Base-by-base conservation (phyloP, 768 basidiomycete species). In the Cantharellus anzutake region DNA sequence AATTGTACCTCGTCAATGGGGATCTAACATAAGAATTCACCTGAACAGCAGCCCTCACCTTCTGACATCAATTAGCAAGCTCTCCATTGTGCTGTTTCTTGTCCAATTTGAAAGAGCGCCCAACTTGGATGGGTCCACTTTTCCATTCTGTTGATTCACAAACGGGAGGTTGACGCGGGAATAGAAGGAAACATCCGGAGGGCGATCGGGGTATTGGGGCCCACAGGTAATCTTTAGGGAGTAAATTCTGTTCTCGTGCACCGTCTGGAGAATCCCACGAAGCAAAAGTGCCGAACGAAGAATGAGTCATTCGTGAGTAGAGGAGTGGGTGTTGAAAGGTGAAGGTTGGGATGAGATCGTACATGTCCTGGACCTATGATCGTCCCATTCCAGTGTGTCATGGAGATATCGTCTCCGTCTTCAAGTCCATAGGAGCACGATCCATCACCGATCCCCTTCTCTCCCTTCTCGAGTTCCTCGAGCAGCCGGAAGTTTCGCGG, bases 241-340 rank as follows among this genome's bases (percentile, higher is more conserved):
- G 79, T 97, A 99, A 73, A 98, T 99, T 59, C 96, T 81, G 73
- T 98, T 99, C 79, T 99, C 94, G 72, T 97, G 92, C 3, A 94
- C 90, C 34, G 92, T 94, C 88, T 94, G 65, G 38, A 60, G 38
- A 7, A 29, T 29, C 11, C 11, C 11, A 48, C 44, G 44, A 48
- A 11, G 11, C 11, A 29, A 48, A 48, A 48, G 44, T 48, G 44
- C 44, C 11, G 44, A 48, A 29, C 44, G 29, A 48, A 29, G 44
- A 29, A 11, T 48, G 44, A 48, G 11, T 11, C 44, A 48, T 48
- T 11, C 52, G 35, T 11, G 38, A 11, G 35, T 37, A 37, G 7
- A 7, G 35, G 52, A 55, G 11, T 11, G 35, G 44, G 29, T 29
- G 44, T 48, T 48, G 29, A 11, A 48, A 48, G 11, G 11, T 48